Evolutionary conservation across 2,329 filamentous ascomycete genomes (phyloP).

Genomic region (Daldinia sp.): DNA sequence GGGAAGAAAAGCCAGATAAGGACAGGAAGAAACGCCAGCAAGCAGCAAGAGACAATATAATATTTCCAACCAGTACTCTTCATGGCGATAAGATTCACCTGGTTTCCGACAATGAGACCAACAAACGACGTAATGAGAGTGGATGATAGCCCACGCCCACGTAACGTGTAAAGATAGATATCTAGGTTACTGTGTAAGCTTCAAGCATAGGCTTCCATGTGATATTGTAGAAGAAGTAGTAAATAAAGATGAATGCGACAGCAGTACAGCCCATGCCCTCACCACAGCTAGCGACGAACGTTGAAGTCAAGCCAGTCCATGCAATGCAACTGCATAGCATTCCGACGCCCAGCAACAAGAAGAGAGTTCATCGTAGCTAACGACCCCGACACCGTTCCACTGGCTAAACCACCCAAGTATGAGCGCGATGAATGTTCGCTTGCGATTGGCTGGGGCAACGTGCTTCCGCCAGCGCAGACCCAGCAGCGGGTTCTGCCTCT

Average conservation of each 20-base stretch:
- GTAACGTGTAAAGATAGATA: constrained; percentile 50
- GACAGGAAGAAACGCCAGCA: not conserved
- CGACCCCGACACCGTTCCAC: constrained; percentile 47
- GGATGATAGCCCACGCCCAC: constrained; percentile 52
- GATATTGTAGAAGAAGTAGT: constrained; percentile 56
- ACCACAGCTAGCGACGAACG: constrained; percentile 40
- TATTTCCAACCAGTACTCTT: constrained; percentile 52
- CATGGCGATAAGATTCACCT: constrained; percentile 47
- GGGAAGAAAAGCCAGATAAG: not conserved
- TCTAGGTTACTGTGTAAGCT: constrained; percentile 54
- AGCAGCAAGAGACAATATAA: constrained; percentile 44
- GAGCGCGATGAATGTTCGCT: constrained; percentile 31
- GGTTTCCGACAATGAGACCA: not conserved
- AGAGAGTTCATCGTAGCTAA: constrained; percentile 53
- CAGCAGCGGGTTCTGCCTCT: not conserved
- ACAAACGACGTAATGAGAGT: constrained; percentile 44
- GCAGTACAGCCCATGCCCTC: constrained; percentile 53
- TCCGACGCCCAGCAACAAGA: constrained; percentile 48
- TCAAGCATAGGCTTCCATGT: constrained; percentile 58
- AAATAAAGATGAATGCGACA: constrained; percentile 59
- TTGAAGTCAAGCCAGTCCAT: constrained; percentile 52
- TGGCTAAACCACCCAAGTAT: constrained; percentile 35
- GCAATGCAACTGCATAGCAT: constrained; percentile 50
- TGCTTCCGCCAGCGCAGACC: not conserved
- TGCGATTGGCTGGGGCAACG: not conserved